Evolutionary conservation across 306 rosid species (phyloP).

Genomic region (Begonia fuchsioides): DNA sequence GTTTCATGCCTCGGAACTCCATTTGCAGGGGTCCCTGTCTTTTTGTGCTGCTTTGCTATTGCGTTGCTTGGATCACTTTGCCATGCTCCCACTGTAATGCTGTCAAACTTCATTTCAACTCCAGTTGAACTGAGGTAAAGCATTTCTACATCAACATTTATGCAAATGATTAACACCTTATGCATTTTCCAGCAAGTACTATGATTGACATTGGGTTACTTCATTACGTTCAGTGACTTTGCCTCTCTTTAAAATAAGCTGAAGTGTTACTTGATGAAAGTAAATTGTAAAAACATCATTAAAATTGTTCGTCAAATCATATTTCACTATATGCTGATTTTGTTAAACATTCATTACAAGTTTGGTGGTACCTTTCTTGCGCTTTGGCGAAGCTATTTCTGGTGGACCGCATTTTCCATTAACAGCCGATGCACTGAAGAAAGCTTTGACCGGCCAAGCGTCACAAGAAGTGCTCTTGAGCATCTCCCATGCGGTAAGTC

Average conservation of each 20-base stretch:
- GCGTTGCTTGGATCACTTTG: conserved; percentile 55
- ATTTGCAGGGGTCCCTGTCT: conserved; percentile 59
- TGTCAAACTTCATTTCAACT: conserved; percentile 74
- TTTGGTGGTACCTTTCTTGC: conserved; percentile 75
- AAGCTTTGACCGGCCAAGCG: conserved; percentile 70
- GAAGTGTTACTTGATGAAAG: too few species aligned
- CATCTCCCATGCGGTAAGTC: conserved; percentile 70
- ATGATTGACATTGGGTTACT: too few species aligned
- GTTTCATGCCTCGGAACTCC: conserved; percentile 9
- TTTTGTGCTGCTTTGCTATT: conserved; percentile 60
- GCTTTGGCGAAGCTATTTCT: conserved; percentile 64
- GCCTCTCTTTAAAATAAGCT: too few species aligned
- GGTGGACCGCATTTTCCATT: conserved; percentile 77
- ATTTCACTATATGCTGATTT: not conserved
- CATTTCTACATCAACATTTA: conserved; percentile 1
- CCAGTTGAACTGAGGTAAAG: conserved; percentile 81
- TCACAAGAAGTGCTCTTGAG: conserved; percentile 55
- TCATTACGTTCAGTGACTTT: too few species aligned
- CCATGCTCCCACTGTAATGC: conserved; percentile 85
- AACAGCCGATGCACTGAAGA: conserved; percentile 76
- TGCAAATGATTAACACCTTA: not conserved
- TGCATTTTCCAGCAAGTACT: not conserved
- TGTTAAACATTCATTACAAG: conserved; percentile 27
- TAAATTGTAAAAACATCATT: not conserved
- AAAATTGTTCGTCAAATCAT: not conserved